These are phyloP conservation scores for Parascedosporium putredinis DNA, from an alignment of 2,329 filamentous ascomycete species.

Conservation along the genomic window DNA sequence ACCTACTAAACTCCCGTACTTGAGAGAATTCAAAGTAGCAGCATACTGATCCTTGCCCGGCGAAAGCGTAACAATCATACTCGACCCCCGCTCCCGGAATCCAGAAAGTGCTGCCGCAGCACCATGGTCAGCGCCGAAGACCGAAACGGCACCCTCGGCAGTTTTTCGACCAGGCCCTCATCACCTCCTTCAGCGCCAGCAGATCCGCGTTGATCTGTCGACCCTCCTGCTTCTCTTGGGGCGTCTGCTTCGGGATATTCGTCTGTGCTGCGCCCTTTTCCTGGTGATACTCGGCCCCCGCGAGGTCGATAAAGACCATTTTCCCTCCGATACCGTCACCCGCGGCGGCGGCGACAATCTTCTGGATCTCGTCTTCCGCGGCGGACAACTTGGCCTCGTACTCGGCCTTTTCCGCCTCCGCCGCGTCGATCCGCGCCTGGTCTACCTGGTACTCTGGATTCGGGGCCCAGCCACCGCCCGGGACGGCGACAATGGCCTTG, in stretches of 20 bases:
- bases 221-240: slow-evolving; percentile 28
- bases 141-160: slow-evolving; percentile 27
- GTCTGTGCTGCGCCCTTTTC: slow-evolving; percentile 14
- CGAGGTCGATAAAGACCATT: slow-evolving; percentile 34
- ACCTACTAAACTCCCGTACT: slow-evolving; percentile 30
- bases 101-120: slow-evolving; percentile 25
- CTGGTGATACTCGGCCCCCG: slow-evolving; percentile 31
- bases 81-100: slow-evolving; percentile 8
- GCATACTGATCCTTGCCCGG: slow-evolving; percentile 23
- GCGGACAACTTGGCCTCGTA: slow-evolving; percentile 22
- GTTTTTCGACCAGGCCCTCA: slow-evolving; percentile 26
- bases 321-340: slow-evolving; percentile 26
- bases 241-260: slow-evolving; percentile 18
- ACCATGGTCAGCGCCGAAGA: slow-evolving; percentile 32
- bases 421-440: slow-evolving; percentile 27
- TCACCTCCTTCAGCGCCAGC: slow-evolving; percentile 33
- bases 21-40: slow-evolving; percentile 31
- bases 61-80: slow-evolving; percentile 24
- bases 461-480: slow-evolving; percentile 21
- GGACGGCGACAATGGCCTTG: slow-evolving; percentile 17
- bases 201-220: slow-evolving; percentile 34
- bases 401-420: slow-evolving; percentile 25
- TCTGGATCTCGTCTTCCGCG: slow-evolving; percentile 22
- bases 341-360: slow-evolving; percentile 14
- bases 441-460: slow-evolving; percentile 25